phyloP scores from a whole-genome alignment of 257 asterid genomes.

The Solanum pennellii region DNA sequence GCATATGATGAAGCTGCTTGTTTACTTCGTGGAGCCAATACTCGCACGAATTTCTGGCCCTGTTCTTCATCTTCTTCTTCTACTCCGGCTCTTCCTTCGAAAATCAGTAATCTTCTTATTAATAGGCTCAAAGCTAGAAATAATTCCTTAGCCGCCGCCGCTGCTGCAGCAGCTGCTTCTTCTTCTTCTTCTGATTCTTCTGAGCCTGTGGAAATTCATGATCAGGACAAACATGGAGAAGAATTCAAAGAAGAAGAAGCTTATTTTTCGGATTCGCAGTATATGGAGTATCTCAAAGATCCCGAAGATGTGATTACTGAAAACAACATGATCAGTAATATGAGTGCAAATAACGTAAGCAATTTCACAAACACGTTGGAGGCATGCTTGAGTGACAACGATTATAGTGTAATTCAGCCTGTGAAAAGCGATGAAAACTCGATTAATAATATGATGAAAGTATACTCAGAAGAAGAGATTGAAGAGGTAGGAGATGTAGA shows the following conservation, averaged over 20 bases:
- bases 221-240: not conserved
- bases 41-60: conserved; percentile 84
- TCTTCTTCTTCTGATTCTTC: not conserved
- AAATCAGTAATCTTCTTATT: conserved; percentile 60
- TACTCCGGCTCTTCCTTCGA: conserved; percentile 55
- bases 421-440: conserved; percentile 1
- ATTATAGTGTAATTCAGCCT: conserved; percentile 3
- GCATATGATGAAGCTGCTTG: conserved; percentile 47
- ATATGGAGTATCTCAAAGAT: conserved; percentile 49
- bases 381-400: conserved; percentile 2
- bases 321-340: not conserved
- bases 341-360: not conserved
- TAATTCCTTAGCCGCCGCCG: conserved; percentile 13
- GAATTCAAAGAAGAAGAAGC: conserved; percentile 9
- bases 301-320: conserved; percentile 26
- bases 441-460: not conserved
- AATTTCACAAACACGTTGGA: not conserved
- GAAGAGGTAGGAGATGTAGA: conserved; percentile 25
- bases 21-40: conserved; percentile 76
- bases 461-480: conserved; percentile 7
- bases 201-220: not conserved
- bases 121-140: conserved; percentile 61
- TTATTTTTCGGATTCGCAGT: conserved; percentile 33
- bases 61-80: conserved; percentile 23
- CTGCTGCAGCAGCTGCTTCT: not conserved